Evolutionary conservation across 2,329 filamentous ascomycete species (phyloP), one percentile per base, ranked within the genome.

Genomic region (Clonostachys chloroleuca): DNA sequence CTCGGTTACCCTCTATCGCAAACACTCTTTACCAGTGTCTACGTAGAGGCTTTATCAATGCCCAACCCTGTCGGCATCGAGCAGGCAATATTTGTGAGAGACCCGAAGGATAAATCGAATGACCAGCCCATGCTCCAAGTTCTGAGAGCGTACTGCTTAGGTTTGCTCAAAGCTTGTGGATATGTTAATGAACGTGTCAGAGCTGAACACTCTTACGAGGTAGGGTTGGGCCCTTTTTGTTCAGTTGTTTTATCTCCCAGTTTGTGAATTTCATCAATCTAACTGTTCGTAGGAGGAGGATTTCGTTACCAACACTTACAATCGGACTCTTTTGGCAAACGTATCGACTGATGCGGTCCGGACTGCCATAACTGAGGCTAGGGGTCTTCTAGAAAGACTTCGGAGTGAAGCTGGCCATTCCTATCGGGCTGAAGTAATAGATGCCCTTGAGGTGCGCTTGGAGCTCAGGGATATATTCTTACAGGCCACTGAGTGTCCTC

Each of bases 1-100:
- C 83, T 89, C 56, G 94, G 95, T n/a, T 92, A 96, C 60, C 91
- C 94, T 2, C 78, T 99, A 9, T 95, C 92, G 2, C 94, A 97
- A 64, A 97, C 94, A 0, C 72, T 99, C 2, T 91, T 97, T 62
- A 96, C 92, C 6, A 96, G 90, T 45, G 76, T 95, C 34, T 94
- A 99, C 63, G 81, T 97, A 48, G 92, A 96, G 57, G 83, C 83
- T 43, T 74, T 99, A 14, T 71, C 96, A 50, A 87, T 84, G 69
- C 85, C 88, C 1, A 75, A 79, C 33, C 85, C 88, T 5, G 71
- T 68, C 35, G 78, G 65, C 6, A 69, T 95, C 24, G 70, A 83
- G 4, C 77, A 89, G 35, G 85, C 85, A 12, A 74, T 80, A 47
- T 91, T 91, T 55, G 62, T 74, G 12, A 64, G 69, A 42, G 55